Percentiles rank a stretch among this genome's conserved stretches.
phyloP scores from a whole-genome alignment of 192 early-diverging fungal genomes.

The Chytriomyces confervae region DNA sequence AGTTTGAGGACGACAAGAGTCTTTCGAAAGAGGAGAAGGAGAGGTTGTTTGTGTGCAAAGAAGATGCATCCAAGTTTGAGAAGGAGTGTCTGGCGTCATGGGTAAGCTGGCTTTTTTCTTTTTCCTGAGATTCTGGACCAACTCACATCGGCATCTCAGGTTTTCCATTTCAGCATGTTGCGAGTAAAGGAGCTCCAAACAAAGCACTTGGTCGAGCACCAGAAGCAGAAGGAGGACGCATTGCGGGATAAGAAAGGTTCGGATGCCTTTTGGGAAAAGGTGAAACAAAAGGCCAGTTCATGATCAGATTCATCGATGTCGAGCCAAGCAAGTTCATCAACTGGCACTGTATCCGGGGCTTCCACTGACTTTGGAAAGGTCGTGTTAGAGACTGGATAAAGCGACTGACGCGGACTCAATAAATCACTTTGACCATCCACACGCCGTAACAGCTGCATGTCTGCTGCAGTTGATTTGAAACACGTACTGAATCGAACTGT shows the following conservation, averaged over 20 bases:
- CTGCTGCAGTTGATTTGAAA: no score
- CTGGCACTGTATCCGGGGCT: no score
- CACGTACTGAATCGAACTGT: no score
- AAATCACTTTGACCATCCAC: no score
- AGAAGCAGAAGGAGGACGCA: slow-evolving; percentile 41
- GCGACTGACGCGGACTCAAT: no score
- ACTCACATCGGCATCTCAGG: slow-evolving; percentile 24
- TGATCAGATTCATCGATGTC: no score
- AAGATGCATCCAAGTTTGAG: slow-evolving; percentile 63
- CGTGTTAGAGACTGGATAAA: no score
- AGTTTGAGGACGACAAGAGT: slow-evolving; percentile 18
- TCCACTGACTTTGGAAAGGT: no score
- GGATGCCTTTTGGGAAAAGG: slow-evolving; percentile 54
- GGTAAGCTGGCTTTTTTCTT: slow-evolving; percentile 49
- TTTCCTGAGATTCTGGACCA: neutral
- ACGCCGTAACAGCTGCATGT: no score
- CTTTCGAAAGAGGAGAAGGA: slow-evolving; percentile 39
- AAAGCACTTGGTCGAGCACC: slow-evolving; percentile 41
- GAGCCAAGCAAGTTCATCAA: no score
- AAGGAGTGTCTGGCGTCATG: slow-evolving; percentile 74
- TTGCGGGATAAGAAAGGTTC: slow-evolving; percentile 6
- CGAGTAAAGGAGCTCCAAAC: slow-evolving; percentile 57
- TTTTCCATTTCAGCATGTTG: slow-evolving; percentile 52
- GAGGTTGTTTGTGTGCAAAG: slow-evolving; percentile 55
- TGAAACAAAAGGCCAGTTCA: slow-evolving; percentile 16